Evolutionary conservation across 768 basidiomycete genomes (phyloP).

Genomic region (Pleurotus giganteus): DNA sequence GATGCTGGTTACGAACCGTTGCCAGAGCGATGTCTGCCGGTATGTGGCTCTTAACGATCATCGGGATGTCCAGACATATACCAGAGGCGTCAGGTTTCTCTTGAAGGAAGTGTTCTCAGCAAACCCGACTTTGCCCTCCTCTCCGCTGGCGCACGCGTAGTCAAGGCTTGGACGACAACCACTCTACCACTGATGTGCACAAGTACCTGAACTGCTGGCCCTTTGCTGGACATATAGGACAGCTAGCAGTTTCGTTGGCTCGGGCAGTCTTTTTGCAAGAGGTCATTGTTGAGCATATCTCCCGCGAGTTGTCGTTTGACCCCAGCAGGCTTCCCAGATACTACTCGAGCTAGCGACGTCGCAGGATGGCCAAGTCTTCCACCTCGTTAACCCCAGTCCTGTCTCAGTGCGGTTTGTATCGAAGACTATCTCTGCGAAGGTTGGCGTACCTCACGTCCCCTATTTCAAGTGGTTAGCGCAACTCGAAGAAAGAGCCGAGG

Average conservation of each 20-base stretch:
- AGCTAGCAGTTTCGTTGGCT: neutral
- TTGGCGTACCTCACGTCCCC: slow-evolving; percentile 22
- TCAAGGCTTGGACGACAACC: neutral
- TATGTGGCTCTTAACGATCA: too few relatives aligned
- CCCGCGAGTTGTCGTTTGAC: neutral
- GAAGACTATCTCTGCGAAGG: slow-evolving; percentile 11
- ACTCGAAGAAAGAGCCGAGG: neutral
- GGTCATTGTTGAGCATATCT: neutral
- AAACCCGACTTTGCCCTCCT: neutral
- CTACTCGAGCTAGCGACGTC: slow-evolving; percentile 21
- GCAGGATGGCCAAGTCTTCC: slow-evolving; percentile 1
- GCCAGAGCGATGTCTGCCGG: too few relatives aligned
- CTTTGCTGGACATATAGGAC: neutral
- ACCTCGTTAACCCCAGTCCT: slow-evolving; percentile 24
- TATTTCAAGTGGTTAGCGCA: slow-evolving; percentile 16
- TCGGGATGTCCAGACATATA: too few relatives aligned
- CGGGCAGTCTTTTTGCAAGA: neutral
- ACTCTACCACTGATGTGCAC: neutral
- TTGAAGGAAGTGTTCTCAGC: too few relatives aligned
- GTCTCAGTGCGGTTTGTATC: slow-evolving; percentile 19
- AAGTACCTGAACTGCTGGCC: neutral
- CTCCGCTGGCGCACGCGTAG: neutral
- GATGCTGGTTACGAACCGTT: too few relatives aligned
- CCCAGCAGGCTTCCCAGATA: slow-evolving; percentile 20
- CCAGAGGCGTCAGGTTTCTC: too few relatives aligned